Percentiles rank a stretch among this genome's conserved stretches.
These are phyloP conservation scores for Aspergillus sclerotialis DNA, from an alignment of 2,329 filamentous ascomycete species.

Conservation along the genomic window DNA sequence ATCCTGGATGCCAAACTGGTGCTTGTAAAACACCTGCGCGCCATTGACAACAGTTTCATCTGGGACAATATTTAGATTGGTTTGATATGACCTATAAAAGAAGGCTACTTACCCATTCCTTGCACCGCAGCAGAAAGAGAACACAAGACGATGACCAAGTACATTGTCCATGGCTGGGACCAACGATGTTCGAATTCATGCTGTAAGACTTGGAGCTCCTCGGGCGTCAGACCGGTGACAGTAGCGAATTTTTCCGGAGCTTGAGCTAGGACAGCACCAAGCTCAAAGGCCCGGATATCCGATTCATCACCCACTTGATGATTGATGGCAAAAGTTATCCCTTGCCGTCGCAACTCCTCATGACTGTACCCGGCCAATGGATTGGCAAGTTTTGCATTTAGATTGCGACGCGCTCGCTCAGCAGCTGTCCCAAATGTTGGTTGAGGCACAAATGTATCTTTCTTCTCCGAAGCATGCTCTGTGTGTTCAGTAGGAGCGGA, in stretches of 20 bases:
- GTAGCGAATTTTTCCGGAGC: constrained; percentile 45
- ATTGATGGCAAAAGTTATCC: constrained; percentile 51
- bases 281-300: constrained; percentile 52
- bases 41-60: constrained; percentile 66
- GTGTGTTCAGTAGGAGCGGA: constrained; percentile 3
- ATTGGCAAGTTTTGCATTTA: constrained; percentile 48
- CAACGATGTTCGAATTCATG: constrained; percentile 61
- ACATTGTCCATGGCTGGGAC: constrained; percentile 60
- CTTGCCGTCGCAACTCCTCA: constrained; percentile 49
- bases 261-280: constrained; percentile 55
- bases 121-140: constrained; percentile 65
- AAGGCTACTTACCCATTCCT: constrained; percentile 49
- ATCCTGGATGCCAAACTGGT: constrained; percentile 53
- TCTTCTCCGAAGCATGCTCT: constrained; percentile 7
- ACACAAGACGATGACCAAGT: constrained; percentile 59
- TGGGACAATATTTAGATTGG: constrained; percentile 11
- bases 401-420: constrained; percentile 33
- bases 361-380: constrained; percentile 44
- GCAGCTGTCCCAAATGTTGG: constrained; percentile 25
- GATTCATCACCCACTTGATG: constrained; percentile 50
- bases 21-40: constrained; percentile 58
- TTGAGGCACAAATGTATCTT: constrained; percentile 15
- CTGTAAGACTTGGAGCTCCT: constrained; percentile 52
- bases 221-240: constrained; percentile 48
- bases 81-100: not conserved